Conservation (phyloP, 2,329 filamentous ascomycete genomes). For the Blastomyces silverae region DNA sequence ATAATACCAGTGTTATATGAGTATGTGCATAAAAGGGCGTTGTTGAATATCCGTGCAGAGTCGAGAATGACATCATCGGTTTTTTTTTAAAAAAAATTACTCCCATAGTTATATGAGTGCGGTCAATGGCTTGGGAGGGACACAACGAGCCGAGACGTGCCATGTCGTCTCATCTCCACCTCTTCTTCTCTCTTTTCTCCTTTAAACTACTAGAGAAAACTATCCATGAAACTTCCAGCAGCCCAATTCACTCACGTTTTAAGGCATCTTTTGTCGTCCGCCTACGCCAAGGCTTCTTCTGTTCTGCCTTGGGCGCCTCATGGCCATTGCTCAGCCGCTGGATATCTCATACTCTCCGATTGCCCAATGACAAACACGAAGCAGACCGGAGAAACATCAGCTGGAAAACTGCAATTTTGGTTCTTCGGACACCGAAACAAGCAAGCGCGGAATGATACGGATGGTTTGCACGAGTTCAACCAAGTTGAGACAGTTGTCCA, state of each 20-base stretch:
- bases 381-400: too few species aligned
- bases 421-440: not conserved
- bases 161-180: not conserved
- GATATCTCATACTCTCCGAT: too few species aligned
- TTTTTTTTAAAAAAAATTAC: too few species aligned
- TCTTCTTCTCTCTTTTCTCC: not conserved
- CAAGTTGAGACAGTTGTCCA: not conserved
- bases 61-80: too few species aligned
- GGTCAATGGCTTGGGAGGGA: too few species aligned
- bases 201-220: not conserved
- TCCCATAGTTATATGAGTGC: too few species aligned
- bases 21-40: not conserved
- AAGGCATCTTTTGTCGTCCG: not conserved
- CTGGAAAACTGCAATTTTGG: not conserved
- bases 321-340: too few species aligned
- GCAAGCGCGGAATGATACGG: not conserved
- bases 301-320: not conserved
- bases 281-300: not conserved
- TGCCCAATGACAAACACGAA: too few species aligned
- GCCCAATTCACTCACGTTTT: not conserved
- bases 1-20: too few species aligned
- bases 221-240: not conserved
- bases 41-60: too few species aligned
- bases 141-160: too few species aligned
- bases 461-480: not conserved